Percentiles rank a stretch among this genome's conserved stretches.
These are phyloP conservation scores for Trypanosomatidae sp. DNA, from an alignment of 208 protist genomes.

Conservation along the genomic window DNA sequence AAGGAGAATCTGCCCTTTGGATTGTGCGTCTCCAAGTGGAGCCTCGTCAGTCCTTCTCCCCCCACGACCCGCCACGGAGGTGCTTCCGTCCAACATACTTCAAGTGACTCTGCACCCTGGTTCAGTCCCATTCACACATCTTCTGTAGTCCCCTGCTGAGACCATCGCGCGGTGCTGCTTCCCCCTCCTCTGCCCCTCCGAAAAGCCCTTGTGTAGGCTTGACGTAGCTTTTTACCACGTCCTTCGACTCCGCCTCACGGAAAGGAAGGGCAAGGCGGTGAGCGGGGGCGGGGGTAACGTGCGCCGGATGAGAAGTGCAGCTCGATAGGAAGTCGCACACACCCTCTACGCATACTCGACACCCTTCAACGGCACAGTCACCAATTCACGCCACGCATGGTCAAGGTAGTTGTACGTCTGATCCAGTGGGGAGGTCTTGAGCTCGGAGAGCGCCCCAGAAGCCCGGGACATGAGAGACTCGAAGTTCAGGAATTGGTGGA, in stretches of 20 bases:
- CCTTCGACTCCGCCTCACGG: background rate
- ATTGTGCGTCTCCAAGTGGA: background rate
- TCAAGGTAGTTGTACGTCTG: constrained; percentile 86
- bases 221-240: background rate
- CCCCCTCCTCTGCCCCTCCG: background rate
- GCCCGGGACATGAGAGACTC: constrained; percentile 50
- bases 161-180: background rate
- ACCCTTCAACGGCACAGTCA: constrained; percentile 57
- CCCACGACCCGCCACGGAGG: background rate
- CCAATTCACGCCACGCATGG: constrained; percentile 73
- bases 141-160: background rate
- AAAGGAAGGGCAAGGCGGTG: background rate
- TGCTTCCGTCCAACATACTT: background rate
- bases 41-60: background rate
- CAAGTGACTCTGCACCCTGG: background rate
- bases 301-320: background rate
- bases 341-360: constrained; percentile 50
- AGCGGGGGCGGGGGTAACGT: background rate
- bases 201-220: background rate
- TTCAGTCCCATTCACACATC: background rate
- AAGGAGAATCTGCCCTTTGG: background rate
- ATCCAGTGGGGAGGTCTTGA: constrained; percentile 58
- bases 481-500: constrained; percentile 84
- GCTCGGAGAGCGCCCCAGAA: constrained; percentile 41
- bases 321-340: background rate